Conservation (phyloP, 108 stramenopile species). For the Aurantiochytrium sp. region DNA sequence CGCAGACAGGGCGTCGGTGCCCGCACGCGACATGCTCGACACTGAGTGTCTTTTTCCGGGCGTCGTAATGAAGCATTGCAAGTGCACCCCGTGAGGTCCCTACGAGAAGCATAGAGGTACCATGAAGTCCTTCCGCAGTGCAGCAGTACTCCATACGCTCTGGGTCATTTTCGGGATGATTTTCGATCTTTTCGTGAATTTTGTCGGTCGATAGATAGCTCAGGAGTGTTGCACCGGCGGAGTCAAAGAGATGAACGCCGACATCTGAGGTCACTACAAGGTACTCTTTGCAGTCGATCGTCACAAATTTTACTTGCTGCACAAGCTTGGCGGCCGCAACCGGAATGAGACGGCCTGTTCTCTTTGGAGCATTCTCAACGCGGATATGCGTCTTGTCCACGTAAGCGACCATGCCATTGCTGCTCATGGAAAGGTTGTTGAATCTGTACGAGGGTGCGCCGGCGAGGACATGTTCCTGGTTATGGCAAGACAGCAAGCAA, state of each 20-base stretch:
- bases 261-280: background rate
- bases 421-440: background rate
- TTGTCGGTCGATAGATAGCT: background rate
- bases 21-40: background rate
- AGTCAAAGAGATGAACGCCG: background rate
- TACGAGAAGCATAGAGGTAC: background rate
- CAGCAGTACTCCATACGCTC: background rate
- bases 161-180: background rate
- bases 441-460: background rate
- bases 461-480: background rate
- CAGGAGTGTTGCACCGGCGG: background rate
- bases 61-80: background rate
- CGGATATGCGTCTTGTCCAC: background rate
- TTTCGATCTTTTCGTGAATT: background rate
- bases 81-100: background rate
- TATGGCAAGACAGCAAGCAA: too few species aligned
- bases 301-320: background rate
- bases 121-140: background rate
- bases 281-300: background rate
- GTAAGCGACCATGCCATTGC: background rate
- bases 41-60: background rate
- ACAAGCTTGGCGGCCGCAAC: background rate
- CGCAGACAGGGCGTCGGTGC: background rate
- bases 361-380: background rate
- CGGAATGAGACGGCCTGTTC: background rate